Conservation (phyloP, 148 eudicot species). For the Rhododendron ovatum region DNA sequence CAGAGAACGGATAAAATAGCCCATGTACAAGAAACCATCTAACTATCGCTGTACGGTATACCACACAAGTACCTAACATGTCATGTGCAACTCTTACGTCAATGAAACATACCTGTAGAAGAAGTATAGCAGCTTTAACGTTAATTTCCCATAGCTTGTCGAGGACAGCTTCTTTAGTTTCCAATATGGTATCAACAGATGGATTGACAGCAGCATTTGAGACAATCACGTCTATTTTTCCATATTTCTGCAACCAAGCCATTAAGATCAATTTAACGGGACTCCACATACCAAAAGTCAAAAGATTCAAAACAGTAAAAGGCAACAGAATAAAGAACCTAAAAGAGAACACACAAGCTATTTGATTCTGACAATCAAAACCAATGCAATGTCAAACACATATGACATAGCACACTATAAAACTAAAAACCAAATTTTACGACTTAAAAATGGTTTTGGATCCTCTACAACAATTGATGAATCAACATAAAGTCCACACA, state of each 20-base stretch:
- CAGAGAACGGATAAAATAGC: neutral
- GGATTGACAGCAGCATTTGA: slow-evolving; percentile 98
- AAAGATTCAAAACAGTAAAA: neutral
- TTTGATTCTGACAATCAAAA: neutral
- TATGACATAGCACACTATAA: no score
- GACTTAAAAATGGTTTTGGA: neutral
- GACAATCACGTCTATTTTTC: slow-evolving; percentile 83
- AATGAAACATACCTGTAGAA: slow-evolving; percentile 53
- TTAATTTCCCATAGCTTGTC: slow-evolving; percentile 97
- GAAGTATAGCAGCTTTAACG: slow-evolving; percentile 79
- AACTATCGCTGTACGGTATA: no score
- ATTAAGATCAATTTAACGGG: neutral
- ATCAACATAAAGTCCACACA: neutral
- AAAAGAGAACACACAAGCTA: neutral
- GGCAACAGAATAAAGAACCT: neutral
- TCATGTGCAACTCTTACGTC: neutral
- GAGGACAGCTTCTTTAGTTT: slow-evolving; percentile 68
- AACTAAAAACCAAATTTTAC: neutral
- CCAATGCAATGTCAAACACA: neutral
- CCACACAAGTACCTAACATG: neutral
- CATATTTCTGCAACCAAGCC: slow-evolving; percentile 65
- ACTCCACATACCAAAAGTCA: neutral
- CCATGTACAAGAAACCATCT: no score
- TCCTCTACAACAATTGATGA: neutral
- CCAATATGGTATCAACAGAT: slow-evolving; percentile 48